These are phyloP conservation scores for Silene uniflora DNA, from an alignment of 148 eudicot species.

Conservation along the genomic window DNA sequence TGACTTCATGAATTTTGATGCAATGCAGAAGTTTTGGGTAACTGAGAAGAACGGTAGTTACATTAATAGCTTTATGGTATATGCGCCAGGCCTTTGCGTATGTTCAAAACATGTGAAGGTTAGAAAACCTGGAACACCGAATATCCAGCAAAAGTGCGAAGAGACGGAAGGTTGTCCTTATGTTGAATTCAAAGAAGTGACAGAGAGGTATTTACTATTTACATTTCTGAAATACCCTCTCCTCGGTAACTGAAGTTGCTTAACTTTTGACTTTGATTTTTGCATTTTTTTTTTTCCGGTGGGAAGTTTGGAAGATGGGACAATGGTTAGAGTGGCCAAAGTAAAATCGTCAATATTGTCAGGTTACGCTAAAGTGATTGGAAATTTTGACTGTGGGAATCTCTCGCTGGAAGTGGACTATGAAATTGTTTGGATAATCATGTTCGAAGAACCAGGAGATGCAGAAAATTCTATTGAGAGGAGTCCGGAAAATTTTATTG, in stretches of 20 bases:
- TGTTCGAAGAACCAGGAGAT: conserved; percentile 39
- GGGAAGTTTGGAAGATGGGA: conserved; percentile 7
- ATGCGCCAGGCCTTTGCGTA: conserved; percentile 4
- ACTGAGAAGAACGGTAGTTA: conserved; percentile 1
- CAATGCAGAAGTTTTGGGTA: conserved; percentile 24
- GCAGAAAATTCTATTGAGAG: conserved; percentile 30
- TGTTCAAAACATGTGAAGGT: background rate
- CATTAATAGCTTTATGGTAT: conserved; percentile 21
- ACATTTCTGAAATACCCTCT: background rate
- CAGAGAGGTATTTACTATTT: conserved; percentile 17
- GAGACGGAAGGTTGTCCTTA: background rate
- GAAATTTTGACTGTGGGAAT: conserved; percentile 33
- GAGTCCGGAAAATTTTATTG: conserved; percentile 24
- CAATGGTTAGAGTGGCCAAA: conserved; percentile 35
- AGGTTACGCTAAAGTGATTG: conserved; percentile 47
- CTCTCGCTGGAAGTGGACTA: conserved; percentile 45
- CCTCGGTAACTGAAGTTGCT: background rate
- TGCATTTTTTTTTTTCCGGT: background rate
- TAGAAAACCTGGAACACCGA: background rate
- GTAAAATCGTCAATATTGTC: conserved; percentile 11
- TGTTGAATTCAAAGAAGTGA: background rate
- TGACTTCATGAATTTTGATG: background rate
- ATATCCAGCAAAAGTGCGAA: background rate
- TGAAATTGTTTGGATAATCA: conserved; percentile 41
- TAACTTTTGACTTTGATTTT: background rate